These are phyloP conservation scores for Nemania diffusa DNA, from an alignment of 2,329 filamentous ascomycete species.

Conservation along the genomic window DNA sequence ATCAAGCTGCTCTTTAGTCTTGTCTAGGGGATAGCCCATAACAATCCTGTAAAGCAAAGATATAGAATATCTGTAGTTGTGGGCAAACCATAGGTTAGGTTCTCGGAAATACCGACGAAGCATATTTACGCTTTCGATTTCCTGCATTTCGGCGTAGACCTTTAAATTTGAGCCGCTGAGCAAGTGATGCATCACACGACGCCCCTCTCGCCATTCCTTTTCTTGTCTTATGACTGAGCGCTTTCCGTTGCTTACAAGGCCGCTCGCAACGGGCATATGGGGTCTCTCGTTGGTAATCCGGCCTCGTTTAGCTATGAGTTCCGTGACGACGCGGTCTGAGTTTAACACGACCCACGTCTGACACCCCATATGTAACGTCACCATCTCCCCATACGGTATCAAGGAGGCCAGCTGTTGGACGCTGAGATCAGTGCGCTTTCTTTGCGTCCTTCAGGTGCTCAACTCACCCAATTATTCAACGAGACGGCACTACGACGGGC, in stretches of 20 bases:
- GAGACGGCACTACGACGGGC: slow-evolving; percentile 18
- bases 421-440: background rate
- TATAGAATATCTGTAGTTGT: slow-evolving; percentile 51
- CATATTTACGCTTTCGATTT: slow-evolving; percentile 49
- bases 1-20: slow-evolving; percentile 46
- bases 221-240: slow-evolving; percentile 39
- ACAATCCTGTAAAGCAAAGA: slow-evolving; percentile 50
- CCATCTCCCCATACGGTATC: slow-evolving; percentile 39
- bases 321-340: slow-evolving; percentile 46
- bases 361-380: slow-evolving; percentile 37
- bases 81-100: slow-evolving; percentile 48
- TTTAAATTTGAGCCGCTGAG: slow-evolving; percentile 48
- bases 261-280: slow-evolving; percentile 49
- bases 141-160: slow-evolving; percentile 47
- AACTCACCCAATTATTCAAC: slow-evolving; percentile 28
- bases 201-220: slow-evolving; percentile 47
- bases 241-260: slow-evolving; percentile 48
- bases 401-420: slow-evolving; percentile 12
- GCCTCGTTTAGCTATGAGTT: slow-evolving; percentile 50
- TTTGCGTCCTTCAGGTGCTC: background rate
- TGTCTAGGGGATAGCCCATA: slow-evolving; percentile 46
- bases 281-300: slow-evolving; percentile 48
- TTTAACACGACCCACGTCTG: slow-evolving; percentile 53
- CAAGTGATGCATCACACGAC: slow-evolving; percentile 51
- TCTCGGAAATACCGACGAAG: slow-evolving; percentile 46